A percentile compares a stretch with the other conserved stretches of the same genome.
phyloP scores from a whole-genome alignment of 345 rosid species.

The Laguncularia racemosa region DNA sequence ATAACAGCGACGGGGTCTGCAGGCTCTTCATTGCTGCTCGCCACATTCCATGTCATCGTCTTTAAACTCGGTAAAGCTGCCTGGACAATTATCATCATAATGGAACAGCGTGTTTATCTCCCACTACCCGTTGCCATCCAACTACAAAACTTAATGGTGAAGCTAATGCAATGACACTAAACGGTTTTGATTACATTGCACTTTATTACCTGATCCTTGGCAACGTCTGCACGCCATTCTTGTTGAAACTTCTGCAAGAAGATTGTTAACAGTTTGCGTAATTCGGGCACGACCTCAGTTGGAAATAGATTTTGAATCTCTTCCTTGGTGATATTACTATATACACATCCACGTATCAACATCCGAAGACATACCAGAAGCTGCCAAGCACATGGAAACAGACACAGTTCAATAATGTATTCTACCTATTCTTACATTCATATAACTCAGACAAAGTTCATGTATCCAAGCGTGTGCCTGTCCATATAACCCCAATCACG shows the following conservation, averaged over 20 bases:
- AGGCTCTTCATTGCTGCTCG: conserved; percentile 18
- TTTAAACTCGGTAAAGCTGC: conserved; percentile 37
- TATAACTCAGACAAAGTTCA: too few relatives aligned
- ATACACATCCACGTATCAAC: conserved; percentile 48
- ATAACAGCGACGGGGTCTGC: conserved; percentile 37
- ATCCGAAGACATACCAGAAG: conserved; percentile 56
- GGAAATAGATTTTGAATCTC: conserved; percentile 55
- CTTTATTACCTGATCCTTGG: conserved; percentile 37
- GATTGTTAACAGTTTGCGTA: conserved; percentile 46
- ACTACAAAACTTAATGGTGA: background rate
- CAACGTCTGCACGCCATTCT: conserved; percentile 50
- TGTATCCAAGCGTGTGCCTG: too few relatives aligned
- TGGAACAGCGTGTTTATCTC: background rate
- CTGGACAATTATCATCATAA: conserved; percentile 16
- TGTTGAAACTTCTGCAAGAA: conserved; percentile 51
- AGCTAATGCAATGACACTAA: background rate
- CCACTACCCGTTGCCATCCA: too few relatives aligned
- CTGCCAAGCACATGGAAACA: conserved; percentile 17
- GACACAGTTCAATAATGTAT: background rate
- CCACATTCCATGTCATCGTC: conserved; percentile 57
- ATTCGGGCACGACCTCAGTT: conserved; percentile 47
- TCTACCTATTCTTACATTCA: too few relatives aligned
- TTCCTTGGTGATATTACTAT: conserved; percentile 38
- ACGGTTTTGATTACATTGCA: too few relatives aligned
- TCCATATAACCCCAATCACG: too few relatives aligned